Evolutionary conservation across 768 basidiomycete species (phyloP), one percentile per base, ranked within the genome.

Genomic region (Rickenella mellea): DNA sequence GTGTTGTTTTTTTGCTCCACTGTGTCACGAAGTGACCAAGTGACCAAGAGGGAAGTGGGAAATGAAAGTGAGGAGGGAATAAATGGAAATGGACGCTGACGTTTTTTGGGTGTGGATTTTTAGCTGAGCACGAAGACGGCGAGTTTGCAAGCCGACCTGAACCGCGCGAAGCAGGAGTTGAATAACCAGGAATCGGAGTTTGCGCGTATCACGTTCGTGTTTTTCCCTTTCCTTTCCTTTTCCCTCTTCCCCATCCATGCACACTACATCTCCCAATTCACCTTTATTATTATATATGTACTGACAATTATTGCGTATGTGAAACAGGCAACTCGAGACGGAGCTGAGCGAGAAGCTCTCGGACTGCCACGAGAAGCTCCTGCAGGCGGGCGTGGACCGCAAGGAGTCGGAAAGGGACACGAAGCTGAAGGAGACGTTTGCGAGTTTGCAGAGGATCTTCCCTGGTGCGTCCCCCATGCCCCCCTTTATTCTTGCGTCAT

Each of bases 321-420:
- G 21, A 35, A 5, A 21, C 49, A 98, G 92, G 35, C 86, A 89
- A 65, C 74, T 91, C 10, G 92, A 96, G 59, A 75, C 78, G 0
- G 93, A 99, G 53, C 75, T 83, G 20, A 93, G 94, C 56, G 94
- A 94, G 62, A 92, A 93, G 56, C 74, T 99, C 5, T 72, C 80
- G 40, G 80, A 78, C 11, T 71, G 88, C 3, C 85, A 88, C 54
- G 73, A 80, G 36, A 83, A 96, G 54, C 73, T 99, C 3, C 66
- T 91, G 11, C 86, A 93, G 56, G 93, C 93, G 1, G 88, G 90
- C 22, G 81, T 88, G 1, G 93, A 97, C 54, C 83, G 69, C 61
- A 78, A 80, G 35, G 89, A 96, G 60, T 80, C 80, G 0, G 90
- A 97, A 55, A 73, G 81, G 19, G 93, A 97, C 53, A 69, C 63